Evolutionary conservation across 768 basidiomycete species (phyloP), one percentile per base, ranked within the genome.

Genomic region (Tulasnella sp.): DNA sequence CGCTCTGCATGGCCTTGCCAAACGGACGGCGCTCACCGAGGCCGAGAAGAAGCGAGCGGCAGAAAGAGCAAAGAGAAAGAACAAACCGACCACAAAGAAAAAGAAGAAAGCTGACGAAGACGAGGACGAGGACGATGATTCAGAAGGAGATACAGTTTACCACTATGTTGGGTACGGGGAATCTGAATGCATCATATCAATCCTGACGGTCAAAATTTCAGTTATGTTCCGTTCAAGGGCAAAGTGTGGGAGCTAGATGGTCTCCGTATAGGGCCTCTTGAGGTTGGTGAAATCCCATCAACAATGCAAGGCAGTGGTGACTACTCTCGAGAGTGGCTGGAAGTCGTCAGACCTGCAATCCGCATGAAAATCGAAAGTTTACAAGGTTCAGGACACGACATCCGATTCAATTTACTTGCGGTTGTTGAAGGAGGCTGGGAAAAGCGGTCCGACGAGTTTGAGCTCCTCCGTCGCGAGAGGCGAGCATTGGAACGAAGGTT

Each of bases 181-280:
- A 14, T 19, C 31, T 4, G 12, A 70, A 42, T 4, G 12, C 9
- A 12, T 38, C 3, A n/a, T 52, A 29, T 36, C 3, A 42, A 36
- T 15, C 6, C 52, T 54, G 36, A 54, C 11, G 15, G 52, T 22
- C 73, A 34, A 29, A 58, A 8, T 39, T 76, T 40, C 17, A 72
- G 70, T 15, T 77, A 71, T 29, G 76, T 90, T 40, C 76, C 89
- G 88, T 5, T 86, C 86, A 0, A 86, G 79, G 89, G 89, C 9
- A 89, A 89, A 78, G 89, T 90, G n/a, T 91, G 89, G 89, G 89
- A 91, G 81, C 85, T 91, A 72, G 89, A 90, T 80, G 89, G 90
- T 15, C 84, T 90, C 74, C 89, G 88, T 77, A 84, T 86, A 1
- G 89, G 88, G 0, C 89, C 90, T 6, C 82, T 91, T 11, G 89